These are phyloP conservation scores for Rubia yunnanensis DNA, from an alignment of 257 asterid species.

Conservation along the genomic window DNA sequence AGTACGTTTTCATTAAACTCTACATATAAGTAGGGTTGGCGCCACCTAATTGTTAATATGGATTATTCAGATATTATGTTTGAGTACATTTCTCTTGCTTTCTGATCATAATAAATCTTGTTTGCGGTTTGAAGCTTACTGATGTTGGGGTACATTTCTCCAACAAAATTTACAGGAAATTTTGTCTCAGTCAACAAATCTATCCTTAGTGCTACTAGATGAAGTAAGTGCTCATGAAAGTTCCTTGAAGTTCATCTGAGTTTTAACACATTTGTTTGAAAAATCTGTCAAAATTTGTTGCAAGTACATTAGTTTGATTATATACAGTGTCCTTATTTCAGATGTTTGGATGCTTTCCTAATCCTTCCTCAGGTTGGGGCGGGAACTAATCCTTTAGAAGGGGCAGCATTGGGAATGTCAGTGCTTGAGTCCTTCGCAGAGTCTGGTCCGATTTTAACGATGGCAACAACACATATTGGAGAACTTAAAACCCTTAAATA, in stretches of 20 bases:
- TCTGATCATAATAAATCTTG: constrained; percentile 9
- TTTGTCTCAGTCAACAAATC: constrained; percentile 58
- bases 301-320: background rate
- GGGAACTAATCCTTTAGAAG: constrained; percentile 97
- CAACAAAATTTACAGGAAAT: constrained; percentile 60
- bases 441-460: constrained; percentile 64
- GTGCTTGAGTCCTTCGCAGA: constrained; percentile 89
- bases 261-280: background rate
- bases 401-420: constrained; percentile 97
- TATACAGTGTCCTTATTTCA: background rate
- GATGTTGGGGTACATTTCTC: constrained; percentile 11
- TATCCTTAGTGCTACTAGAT: constrained; percentile 80
- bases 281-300: background rate
- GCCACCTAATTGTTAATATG: background rate
- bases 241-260: background rate
- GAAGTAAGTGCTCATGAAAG: constrained; percentile 44
- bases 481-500: constrained; percentile 94
- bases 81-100: background rate
- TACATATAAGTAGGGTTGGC: background rate
- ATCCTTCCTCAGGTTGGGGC: constrained; percentile 84
- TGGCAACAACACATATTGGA: constrained; percentile 96
- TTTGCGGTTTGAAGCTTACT: constrained; percentile 16
- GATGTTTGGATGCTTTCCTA: constrained; percentile 1
- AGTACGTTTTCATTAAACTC: too few relatives aligned
- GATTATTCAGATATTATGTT: background rate